Percentiles rank a stretch among this genome's conserved stretches.
phyloP scores from a whole-genome alignment of 2,329 filamentous ascomycete species.

The Diaporthe nobilis region DNA sequence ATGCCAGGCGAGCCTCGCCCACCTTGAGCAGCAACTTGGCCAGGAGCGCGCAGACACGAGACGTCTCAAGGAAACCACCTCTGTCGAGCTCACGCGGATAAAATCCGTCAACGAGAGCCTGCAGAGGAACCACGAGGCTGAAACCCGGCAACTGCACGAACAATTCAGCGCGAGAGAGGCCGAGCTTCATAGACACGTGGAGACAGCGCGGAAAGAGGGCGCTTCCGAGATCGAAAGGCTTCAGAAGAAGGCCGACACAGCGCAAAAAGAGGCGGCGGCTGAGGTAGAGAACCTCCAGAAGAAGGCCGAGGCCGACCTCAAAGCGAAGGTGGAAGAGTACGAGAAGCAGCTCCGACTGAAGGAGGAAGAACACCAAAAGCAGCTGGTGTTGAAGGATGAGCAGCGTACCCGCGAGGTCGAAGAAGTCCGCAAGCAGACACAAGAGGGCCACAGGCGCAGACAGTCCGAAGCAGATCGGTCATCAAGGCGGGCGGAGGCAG shows the following conservation, averaged over 20 bases:
- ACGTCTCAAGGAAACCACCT: constrained; percentile 71
- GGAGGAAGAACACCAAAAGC: constrained; percentile 38
- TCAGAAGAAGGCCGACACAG: constrained; percentile 67
- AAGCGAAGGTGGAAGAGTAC: constrained; percentile 28
- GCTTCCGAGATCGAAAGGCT: constrained; percentile 55
- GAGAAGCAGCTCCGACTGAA: constrained; percentile 33
- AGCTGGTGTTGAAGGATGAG: constrained; percentile 50
- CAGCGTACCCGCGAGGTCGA: constrained; percentile 56
- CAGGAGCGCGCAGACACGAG: constrained; percentile 82
- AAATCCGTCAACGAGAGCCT: constrained; percentile 76
- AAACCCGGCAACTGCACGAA: constrained; percentile 63
- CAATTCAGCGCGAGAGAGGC: constrained; percentile 62
- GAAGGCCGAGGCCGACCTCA: constrained; percentile 19
- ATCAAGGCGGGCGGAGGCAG: constrained; percentile 67
- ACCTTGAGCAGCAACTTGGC: constrained; percentile 69
- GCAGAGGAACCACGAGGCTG: constrained; percentile 78
- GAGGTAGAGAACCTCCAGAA: constrained; percentile 14
- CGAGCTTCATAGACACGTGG: constrained; percentile 48
- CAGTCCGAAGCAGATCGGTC: constrained; percentile 59
- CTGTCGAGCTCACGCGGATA: constrained; percentile 64
- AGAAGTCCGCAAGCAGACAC: constrained; percentile 61
- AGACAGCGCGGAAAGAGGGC: constrained; percentile 36
- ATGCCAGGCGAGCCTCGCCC: constrained; percentile 59
- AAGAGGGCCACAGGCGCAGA: constrained; percentile 52
- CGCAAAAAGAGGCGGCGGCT: constrained; percentile 50